Percentiles rank a stretch among this genome's conserved stretches.
These are phyloP conservation scores for Pythium vanterpoolii DNA, from an alignment of 352 stramenopile species.

Conservation along the genomic window DNA sequence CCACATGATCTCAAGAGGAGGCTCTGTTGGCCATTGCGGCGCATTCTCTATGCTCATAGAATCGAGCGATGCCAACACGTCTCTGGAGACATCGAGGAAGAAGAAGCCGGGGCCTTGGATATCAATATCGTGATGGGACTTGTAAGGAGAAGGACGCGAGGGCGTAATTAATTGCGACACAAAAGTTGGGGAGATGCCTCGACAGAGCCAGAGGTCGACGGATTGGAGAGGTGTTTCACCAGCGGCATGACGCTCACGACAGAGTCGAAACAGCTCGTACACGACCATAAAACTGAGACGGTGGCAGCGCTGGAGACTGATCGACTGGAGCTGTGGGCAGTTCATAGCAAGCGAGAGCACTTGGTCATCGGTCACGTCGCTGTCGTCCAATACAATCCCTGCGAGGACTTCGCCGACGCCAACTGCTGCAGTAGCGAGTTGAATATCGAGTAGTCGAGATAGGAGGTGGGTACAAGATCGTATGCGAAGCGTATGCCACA, in stretches of 20 bases:
- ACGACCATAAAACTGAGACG: conserved; percentile 34
- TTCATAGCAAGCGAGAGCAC: conserved; percentile 21
- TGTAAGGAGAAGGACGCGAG: no score
- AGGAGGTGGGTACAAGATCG: background rate
- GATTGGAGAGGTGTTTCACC: background rate
- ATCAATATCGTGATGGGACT: background rate
- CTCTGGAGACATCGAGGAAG: conserved; percentile 10
- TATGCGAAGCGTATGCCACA: conserved; percentile 16
- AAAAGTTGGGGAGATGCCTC: conserved; percentile 25
- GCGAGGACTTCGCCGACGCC: conserved; percentile 17
- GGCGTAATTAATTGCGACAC: conserved; percentile 17
- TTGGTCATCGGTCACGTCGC: conserved; percentile 24
- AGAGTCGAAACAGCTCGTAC: conserved; percentile 28
- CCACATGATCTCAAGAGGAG: no score
- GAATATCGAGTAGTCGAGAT: background rate
- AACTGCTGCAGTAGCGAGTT: background rate
- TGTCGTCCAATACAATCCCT: conserved; percentile 20
- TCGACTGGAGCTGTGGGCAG: conserved; percentile 3
- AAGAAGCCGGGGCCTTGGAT: conserved; percentile 28
- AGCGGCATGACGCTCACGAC: conserved; percentile 8
- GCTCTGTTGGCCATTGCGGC: no score
- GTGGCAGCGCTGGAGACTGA: conserved; percentile 25
- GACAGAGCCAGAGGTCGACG: conserved; percentile 36
- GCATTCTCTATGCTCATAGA: no score
- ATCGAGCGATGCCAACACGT: no score